Evolutionary conservation across 108 stramenopile genomes (phyloP), one percentile per base, ranked within the genome.

Genomic region (Nitzschia sp.): DNA sequence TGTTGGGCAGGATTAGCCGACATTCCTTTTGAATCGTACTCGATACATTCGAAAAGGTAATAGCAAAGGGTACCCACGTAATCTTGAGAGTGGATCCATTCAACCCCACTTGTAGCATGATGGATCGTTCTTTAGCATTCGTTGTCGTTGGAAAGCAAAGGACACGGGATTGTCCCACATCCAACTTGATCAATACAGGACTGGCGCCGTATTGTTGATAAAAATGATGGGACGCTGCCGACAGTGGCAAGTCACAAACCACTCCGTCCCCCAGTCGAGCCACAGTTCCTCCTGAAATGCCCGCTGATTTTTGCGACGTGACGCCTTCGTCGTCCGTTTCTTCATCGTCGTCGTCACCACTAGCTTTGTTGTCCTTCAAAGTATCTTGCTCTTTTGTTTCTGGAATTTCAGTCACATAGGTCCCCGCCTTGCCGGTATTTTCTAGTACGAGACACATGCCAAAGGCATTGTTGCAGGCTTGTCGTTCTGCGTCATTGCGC

Each of bases 391-490:
- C 1, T 23, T 9, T 25, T 6, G 33, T 25, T 4, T 4, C 8
- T 51, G 57, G 32, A 8, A 25, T 9, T 21, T 54, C 46, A 32
- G 64, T 45, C 35, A 77, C 35, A 46, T 48, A 77, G 9, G 49
- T 61, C 30, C 76, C 76, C 6, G 48, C 68, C 46, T 77, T 77
- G 19, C 76, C 76, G 0, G 19, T 45, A 53, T 66, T 70, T 67
- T 77, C 69, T 21, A 68, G 38, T 2, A 77, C 76, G 17, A 77
- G 11, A 46, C 75, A 76, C 60, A 76, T 69, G 18, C 42, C 42
- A 8, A 54, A 53, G 0, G 46, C 35, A 64, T 45, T 69, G 46
- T 54, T n/a, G 46, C 75, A 76, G 9, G 75, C 75, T 17, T 36
- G 17, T 34, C 21, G 34, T 46, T 76, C 75, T 30, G 59, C 51